Evolutionary conservation across 768 basidiomycete genomes (phyloP).

Genomic region (Lactarius pseudohatsudake): DNA sequence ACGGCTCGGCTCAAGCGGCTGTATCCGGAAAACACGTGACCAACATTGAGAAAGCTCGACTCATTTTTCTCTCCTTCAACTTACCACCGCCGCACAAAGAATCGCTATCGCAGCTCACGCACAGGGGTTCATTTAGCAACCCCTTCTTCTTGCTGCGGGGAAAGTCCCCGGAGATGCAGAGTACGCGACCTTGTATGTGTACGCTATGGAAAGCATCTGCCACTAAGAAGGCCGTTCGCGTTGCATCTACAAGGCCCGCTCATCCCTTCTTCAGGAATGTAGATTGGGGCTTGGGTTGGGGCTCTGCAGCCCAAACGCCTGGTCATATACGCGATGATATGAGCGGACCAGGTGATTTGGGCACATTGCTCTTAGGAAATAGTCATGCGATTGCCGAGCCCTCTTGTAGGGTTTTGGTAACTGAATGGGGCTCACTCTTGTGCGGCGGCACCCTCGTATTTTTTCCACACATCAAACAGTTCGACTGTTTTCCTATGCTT

Average conservation of each 20-base stretch:
- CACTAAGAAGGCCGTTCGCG: constrained; percentile 64
- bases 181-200: constrained; percentile 46
- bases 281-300: constrained; percentile 30
- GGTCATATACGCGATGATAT: constrained; percentile 67
- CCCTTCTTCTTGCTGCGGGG: constrained; percentile 71
- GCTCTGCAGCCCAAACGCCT: constrained; percentile 41
- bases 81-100: constrained; percentile 63
- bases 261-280: constrained; percentile 22
- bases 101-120: constrained; percentile 83
- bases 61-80: constrained; percentile 33
- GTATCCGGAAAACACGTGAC: constrained; percentile 23
- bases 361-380: constrained; percentile 77
- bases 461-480: constrained; percentile 50
- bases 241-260: constrained; percentile 37
- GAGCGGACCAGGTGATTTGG: constrained; percentile 55
- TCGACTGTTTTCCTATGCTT: constrained; percentile 40
- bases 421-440: constrained; percentile 93
- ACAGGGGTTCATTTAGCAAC: constrained; percentile 52
- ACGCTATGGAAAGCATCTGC: constrained; percentile 67
- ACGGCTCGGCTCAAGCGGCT: too few species aligned
- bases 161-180: constrained; percentile 94
- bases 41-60: too few species aligned
- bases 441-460: constrained; percentile 55
- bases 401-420: constrained; percentile 48
- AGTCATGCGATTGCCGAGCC: constrained; percentile 79